These are phyloP conservation scores for Boletus coccyginus DNA, from an alignment of 768 basidiomycete species.

Conservation along the genomic window DNA sequence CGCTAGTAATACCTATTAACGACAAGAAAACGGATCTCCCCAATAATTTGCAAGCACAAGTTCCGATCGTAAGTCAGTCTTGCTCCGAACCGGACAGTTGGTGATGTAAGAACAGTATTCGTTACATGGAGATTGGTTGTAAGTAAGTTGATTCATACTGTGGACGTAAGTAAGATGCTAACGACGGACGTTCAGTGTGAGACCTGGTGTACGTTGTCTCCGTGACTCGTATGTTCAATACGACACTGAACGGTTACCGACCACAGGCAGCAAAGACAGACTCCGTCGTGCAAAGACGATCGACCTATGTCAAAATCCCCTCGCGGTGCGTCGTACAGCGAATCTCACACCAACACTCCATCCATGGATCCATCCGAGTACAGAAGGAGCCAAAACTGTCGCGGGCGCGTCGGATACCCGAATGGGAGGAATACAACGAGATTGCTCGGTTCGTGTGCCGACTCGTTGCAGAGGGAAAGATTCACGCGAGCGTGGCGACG, in stretches of 20 bases:
- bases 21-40: constrained; percentile 67
- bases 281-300: constrained; percentile 82
- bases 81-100: background rate
- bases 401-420: constrained; percentile 91
- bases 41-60: constrained; percentile 87
- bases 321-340: constrained; percentile 59
- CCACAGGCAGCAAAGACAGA: constrained; percentile 75
- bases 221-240: background rate
- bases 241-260: background rate
- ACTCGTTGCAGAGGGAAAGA: constrained; percentile 66
- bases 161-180: constrained; percentile 4
- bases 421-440: constrained; percentile 96
- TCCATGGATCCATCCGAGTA: constrained; percentile 7
- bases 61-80: constrained; percentile 85
- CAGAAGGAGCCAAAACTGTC: constrained; percentile 97
- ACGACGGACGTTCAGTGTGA: constrained; percentile 64
- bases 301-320: constrained; percentile 94
- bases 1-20: background rate
- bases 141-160: constrained; percentile 52
- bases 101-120: constrained; percentile 62
- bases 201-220: constrained; percentile 82
- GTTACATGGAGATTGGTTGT: constrained; percentile 90
- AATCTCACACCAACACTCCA: background rate
- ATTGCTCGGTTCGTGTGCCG: constrained; percentile 79
- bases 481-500: constrained; percentile 63